These are phyloP conservation scores for Kurtzmaniella quercitrusa DNA, from an alignment of 1,139 yeast genomes.

Conservation along the genomic window DNA sequence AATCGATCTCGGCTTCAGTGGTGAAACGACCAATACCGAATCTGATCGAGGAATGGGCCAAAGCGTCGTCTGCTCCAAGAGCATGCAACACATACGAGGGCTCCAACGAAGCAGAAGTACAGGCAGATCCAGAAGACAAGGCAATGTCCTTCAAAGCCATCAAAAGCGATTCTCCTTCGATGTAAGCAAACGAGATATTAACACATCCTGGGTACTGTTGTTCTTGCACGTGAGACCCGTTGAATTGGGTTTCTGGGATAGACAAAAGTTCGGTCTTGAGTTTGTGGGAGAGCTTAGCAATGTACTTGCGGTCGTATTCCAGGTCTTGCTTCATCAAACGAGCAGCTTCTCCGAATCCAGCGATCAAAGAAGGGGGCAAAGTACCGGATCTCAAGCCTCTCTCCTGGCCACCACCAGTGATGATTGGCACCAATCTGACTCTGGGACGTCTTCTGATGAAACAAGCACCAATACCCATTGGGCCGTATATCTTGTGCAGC, in stretches of 20 bases:
- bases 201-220: constrained; percentile 85
- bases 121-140: constrained; percentile 95
- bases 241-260: constrained; percentile 83
- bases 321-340: constrained; percentile 72
- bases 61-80: constrained; percentile 95
- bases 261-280: constrained; percentile 69
- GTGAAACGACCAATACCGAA: constrained; percentile 97
- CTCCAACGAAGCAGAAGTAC: constrained; percentile 97
- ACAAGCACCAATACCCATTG: constrained; percentile 96
- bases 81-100: constrained; percentile 97
- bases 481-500: constrained; percentile 96
- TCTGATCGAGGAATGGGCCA: constrained; percentile 95
- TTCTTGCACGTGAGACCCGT: constrained; percentile 68
- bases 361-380: constrained; percentile 88
- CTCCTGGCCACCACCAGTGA: constrained; percentile 99
- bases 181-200: constrained; percentile 91
- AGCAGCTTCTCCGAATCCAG: constrained; percentile 98
- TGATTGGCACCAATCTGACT: constrained; percentile 91
- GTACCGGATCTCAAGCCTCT: constrained; percentile 98
- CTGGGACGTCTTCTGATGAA: constrained; percentile 97
- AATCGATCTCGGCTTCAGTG: constrained; percentile 92
- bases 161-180: constrained; percentile 94
- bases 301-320: constrained; percentile 70
- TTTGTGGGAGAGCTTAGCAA: constrained; percentile 64
- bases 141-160: constrained; percentile 99